Evolutionary conservation across 2,329 filamentous ascomycete genomes (phyloP).

Genomic region (Botrytis deweyae): DNA sequence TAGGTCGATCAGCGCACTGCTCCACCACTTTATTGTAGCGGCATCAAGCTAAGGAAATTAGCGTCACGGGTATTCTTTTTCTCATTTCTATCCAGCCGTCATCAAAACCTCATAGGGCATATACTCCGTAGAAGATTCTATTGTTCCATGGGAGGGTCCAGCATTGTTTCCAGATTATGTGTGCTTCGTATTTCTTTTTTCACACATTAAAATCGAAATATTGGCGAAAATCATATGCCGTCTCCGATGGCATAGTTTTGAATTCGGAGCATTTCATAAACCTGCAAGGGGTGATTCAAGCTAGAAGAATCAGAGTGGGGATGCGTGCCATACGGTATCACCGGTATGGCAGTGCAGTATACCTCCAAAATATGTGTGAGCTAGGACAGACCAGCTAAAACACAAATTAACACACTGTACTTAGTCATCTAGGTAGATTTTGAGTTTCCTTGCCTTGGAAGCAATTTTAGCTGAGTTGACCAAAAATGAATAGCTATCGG

Average conservation of each 20-base stretch:
- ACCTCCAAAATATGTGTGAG: background rate
- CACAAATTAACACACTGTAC: background rate
- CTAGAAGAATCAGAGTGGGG: conserved; percentile 4
- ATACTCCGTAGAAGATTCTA: background rate
- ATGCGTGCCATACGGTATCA: background rate
- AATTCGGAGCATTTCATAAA: background rate
- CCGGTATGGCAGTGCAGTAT: background rate
- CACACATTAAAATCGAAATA: background rate
- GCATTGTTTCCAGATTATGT: background rate
- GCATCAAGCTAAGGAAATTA: background rate
- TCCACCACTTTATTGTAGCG: background rate
- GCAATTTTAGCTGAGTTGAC: background rate
- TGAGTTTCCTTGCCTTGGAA: conserved; percentile 7
- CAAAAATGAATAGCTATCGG: conserved; percentile 1
- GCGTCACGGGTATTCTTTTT: background rate
- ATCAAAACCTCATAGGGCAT: background rate
- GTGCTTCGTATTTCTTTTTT: background rate
- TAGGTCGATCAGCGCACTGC: background rate
- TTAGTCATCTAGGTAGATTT: background rate
- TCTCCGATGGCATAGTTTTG: background rate
- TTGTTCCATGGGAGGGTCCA: conserved; percentile 9
- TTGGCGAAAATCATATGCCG: background rate
- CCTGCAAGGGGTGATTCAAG: conserved; percentile 5
- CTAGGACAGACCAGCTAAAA: background rate
- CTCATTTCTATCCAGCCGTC: background rate